Base-by-base conservation (phyloP, 768 basidiomycete genomes). In the Serendipita vermifera region DNA sequence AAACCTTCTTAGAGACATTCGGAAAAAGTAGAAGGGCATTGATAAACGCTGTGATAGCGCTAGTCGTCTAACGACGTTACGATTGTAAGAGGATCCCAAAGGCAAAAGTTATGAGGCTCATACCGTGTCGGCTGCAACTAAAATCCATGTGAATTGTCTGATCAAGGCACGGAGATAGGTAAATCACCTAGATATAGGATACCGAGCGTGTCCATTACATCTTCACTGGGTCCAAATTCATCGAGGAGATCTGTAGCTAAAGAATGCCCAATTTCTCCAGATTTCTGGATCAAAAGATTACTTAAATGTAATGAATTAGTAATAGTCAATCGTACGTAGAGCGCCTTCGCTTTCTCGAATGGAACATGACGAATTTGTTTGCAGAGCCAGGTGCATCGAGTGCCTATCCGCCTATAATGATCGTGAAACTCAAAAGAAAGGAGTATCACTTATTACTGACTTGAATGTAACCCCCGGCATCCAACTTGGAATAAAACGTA, bases 401-500 rank as follows among this genome's bases (percentile, higher is more conserved):
- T n/a, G 26, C 46, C 46, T n/a, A 51, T 51, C 15, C 27, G 17
- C 46, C 46, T 51, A n/a, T n/a, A n/a, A n/a, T n/a, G n/a, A n/a
- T n/a, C n/a, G n/a, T n/a, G n/a, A n/a, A n/a, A n/a, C n/a, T n/a
- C n/a, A n/a, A n/a, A n/a, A 22, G 46, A 51, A 22, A 27, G n/a
- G n/a, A n/a, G n/a, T n/a, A 31, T 11, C 9, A 43, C 13, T 9
- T 14, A 7, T 9, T 22, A 20, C 46, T 51, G 5, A 51, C 46
- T 51, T 51, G 46, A 51, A 51, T 7, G 26, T 15, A n/a, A 31
- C 9, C 5, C 46, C 46, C 17, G 46, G 46, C 22, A 51, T 22
- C 46, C 46, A 51, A 51, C 46, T 51, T 51, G 46, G 46, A 27
- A 51, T 29, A 51, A 51, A 51, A 9, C 46, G 9, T 3, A 51